These are phyloP conservation scores for Pythium oligandrum DNA, from an alignment of 352 stramenopile species.

Conservation along the genomic window DNA sequence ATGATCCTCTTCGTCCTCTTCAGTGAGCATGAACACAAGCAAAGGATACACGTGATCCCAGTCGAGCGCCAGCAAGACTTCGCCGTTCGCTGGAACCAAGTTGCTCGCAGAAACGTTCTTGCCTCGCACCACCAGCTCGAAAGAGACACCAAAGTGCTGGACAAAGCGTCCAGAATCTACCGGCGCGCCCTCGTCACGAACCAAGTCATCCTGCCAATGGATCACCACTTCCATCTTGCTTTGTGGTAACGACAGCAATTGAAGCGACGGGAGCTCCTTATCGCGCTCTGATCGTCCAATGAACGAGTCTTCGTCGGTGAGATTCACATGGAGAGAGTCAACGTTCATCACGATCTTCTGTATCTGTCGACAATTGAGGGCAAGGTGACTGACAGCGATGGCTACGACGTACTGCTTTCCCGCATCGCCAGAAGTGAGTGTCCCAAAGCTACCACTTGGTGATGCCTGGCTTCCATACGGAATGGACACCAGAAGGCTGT, in stretches of 20 bases:
- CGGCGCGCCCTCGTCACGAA: not conserved
- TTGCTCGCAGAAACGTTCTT: slow-evolving; percentile 9
- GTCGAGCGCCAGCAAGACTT: slow-evolving; percentile 50
- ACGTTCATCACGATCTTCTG: slow-evolving; percentile 42
- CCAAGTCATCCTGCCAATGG: slow-evolving; percentile 18
- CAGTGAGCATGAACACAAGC: slow-evolving; percentile 42
- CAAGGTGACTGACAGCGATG: slow-evolving; percentile 30
- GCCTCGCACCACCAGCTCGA: slow-evolving; percentile 42
- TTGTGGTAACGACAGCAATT: slow-evolving; percentile 20
- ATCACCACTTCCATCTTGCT: slow-evolving; percentile 24
- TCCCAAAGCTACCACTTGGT: too few species aligned
- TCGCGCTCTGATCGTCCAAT: not conserved
- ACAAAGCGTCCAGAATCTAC: not conserved
- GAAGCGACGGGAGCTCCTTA: slow-evolving; percentile 10
- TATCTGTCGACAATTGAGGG: slow-evolving; percentile 47
- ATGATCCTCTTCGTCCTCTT: slow-evolving; percentile 26
- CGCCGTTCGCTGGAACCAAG: slow-evolving; percentile 36
- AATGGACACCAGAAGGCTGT: slow-evolving; percentile 25
- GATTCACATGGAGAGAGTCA: slow-evolving; percentile 13
- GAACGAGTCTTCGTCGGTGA: slow-evolving; percentile 5
- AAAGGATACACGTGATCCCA: slow-evolving; percentile 73
- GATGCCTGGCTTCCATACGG: slow-evolving; percentile 20
- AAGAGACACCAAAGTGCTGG: slow-evolving; percentile 42
- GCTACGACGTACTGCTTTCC: slow-evolving; percentile 7
- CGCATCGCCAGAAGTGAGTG: too few species aligned